Base-by-base conservation (phyloP, 2,329 filamentous ascomycete species). In the Westerdykella ornata region DNA sequence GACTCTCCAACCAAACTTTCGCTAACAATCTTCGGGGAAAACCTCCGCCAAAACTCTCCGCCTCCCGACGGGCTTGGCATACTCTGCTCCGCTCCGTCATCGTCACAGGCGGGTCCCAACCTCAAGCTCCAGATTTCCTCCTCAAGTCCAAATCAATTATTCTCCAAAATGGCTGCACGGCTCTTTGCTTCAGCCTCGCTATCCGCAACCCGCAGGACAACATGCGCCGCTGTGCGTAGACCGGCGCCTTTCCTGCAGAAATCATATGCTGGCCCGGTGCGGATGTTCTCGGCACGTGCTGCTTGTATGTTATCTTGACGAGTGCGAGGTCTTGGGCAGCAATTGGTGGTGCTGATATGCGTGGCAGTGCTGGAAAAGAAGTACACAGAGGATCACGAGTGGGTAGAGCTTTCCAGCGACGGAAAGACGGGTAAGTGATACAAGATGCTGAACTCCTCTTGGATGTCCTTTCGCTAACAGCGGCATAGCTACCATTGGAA, bases 341-440 rank as follows among this genome's bases (percentile, higher is more conserved):
- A 36, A 42, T 16, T 30, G 35, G 30, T 22, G 20, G 33, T 15
- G 39, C 57, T 62, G 44, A 63, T 41, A 26, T 35, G 12, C 2
- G 11, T 2, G 9, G 29, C 49, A 85, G 82, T 70, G 59, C 72
- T 75, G 41, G 72, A 78, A 56, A 90, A 92, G 72, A 86, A 83
- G 67, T 98, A 94, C 76, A 96, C 92, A 52, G 84, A 89, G 67
- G 90, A 96, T 65, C 92, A 98, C 75, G 92, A 98, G 74, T 98
- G 92, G 92, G 82, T 98, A 66, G 88, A 96, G 69, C 73, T 95
- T 46, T 83, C 82, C 42, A 80, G 80, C 38, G 85, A 94, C 70
- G 81, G 84, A 66, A 90, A 85, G 69, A 84, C 82, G 37, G 89
- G 86, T 74, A 79, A 29, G 52, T 44, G 22, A 17, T 37, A n/a